These are phyloP conservation scores for Neodidymelliopsis sp. DNA, from an alignment of 2,329 filamentous ascomycete species.

Conservation along the genomic window DNA sequence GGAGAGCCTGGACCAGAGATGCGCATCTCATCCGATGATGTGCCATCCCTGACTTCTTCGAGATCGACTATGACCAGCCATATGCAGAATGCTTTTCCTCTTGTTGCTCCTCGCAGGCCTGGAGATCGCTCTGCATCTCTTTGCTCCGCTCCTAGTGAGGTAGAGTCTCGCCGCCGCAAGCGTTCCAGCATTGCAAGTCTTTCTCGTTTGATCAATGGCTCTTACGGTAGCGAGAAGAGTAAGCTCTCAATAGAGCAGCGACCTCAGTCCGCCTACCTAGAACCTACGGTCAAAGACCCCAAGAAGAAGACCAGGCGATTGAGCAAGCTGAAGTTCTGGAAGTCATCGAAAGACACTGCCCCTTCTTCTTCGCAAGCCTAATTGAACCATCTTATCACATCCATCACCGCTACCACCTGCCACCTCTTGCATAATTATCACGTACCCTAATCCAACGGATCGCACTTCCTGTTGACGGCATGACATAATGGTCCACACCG, in stretches of 20 bases:
- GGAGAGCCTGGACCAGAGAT: constrained; percentile 77
- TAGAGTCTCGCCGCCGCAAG: constrained; percentile 67
- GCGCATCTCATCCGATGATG: constrained; percentile 75
- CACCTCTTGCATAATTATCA: constrained; percentile 23
- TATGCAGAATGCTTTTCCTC: constrained; percentile 64
- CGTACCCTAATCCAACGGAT: constrained; percentile 30
- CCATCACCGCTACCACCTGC: constrained; percentile 7
- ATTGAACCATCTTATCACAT: constrained; percentile 15
- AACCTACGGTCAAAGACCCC: constrained; percentile 65
- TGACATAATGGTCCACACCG: constrained; percentile 45
- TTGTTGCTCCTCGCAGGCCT: constrained; percentile 52
- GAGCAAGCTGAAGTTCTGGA: constrained; percentile 81
- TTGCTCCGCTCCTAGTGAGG: constrained; percentile 50
- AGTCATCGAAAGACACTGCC: constrained; percentile 52
- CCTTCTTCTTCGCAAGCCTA: constrained; percentile 29
- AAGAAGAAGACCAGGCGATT: constrained; percentile 73
- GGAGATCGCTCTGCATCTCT: constrained; percentile 52
- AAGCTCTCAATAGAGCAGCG: constrained; percentile 73
- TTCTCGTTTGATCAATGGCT: constrained; percentile 75
- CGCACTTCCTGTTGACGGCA: constrained; percentile 39
- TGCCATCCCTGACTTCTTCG: constrained; percentile 77
- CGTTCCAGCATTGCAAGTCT: constrained; percentile 79
- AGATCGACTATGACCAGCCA: constrained; percentile 77
- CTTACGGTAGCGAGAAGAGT: constrained; percentile 72
- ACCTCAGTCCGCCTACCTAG: constrained; percentile 58